phyloP scores from a whole-genome alignment of 2,329 filamentous ascomycete genomes.

The Metarhizium sp. region DNA sequence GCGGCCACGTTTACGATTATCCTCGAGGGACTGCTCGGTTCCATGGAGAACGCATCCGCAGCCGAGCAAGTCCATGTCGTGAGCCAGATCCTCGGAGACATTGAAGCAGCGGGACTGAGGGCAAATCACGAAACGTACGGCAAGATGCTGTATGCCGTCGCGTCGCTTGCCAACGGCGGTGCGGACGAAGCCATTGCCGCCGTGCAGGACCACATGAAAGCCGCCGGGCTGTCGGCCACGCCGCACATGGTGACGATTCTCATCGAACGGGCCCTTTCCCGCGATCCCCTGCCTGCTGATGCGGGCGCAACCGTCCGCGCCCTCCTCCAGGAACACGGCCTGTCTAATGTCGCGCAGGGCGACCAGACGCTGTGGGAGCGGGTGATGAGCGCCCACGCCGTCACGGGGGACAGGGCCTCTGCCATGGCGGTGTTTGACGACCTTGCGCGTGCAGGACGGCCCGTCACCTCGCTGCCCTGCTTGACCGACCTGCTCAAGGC shows the following conservation, averaged over 20 bases:
- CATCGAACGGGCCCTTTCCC: slow-evolving; percentile 55
- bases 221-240: slow-evolving; percentile 41
- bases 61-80: slow-evolving; percentile 45
- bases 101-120: slow-evolving; percentile 46
- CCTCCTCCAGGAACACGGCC: slow-evolving; percentile 49
- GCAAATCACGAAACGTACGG: slow-evolving; percentile 57
- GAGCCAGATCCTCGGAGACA: slow-evolving; percentile 43
- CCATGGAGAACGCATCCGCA: slow-evolving; percentile 27
- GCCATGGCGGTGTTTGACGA: slow-evolving; percentile 41
- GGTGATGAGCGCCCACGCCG: slow-evolving; percentile 57
- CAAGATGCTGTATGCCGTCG: slow-evolving; percentile 53
- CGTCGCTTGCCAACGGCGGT: slow-evolving; percentile 24
- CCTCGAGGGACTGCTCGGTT: slow-evolving; percentile 47
- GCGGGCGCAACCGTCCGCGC: slow-evolving; percentile 37
- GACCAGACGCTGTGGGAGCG: slow-evolving; percentile 64
- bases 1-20: slow-evolving; percentile 66
- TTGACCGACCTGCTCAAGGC: slow-evolving; percentile 32
- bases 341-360: slow-evolving; percentile 22
- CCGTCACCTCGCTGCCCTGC: slow-evolving; percentile 31
- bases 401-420: slow-evolving; percentile 36
- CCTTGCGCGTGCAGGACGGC: slow-evolving; percentile 28
- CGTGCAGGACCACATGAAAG: slow-evolving; percentile 54
- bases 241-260: slow-evolving; percentile 68
- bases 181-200: slow-evolving; percentile 43
- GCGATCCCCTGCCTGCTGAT: slow-evolving; percentile 46